Conservation (phyloP, 108 stramenopile species). For the Cyclotella cryptica region DNA sequence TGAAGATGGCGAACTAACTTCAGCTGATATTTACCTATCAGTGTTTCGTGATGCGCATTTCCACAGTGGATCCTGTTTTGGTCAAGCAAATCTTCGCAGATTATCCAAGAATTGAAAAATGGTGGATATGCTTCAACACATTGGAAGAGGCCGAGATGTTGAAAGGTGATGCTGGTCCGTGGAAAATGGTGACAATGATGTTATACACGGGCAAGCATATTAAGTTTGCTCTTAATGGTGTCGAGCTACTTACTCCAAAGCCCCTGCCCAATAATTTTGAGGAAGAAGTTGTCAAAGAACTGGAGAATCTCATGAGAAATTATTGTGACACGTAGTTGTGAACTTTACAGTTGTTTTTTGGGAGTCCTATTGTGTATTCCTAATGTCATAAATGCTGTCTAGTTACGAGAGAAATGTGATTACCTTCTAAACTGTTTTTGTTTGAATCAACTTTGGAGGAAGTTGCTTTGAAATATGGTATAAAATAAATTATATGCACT, state of each 20-base stretch:
- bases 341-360: too few relatives aligned
- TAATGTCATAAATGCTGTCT: too few relatives aligned
- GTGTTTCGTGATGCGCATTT: neutral
- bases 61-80: neutral
- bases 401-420: too few relatives aligned
- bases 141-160: neutral
- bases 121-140: constrained; percentile 6
- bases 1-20: neutral
- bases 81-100: neutral
- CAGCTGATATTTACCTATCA: constrained; percentile 1
- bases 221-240: neutral
- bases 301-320: too few relatives aligned
- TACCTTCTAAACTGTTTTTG: too few relatives aligned
- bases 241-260: neutral
- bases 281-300: too few relatives aligned
- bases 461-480: too few relatives aligned
- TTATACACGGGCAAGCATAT: neutral
- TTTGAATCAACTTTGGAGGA: too few relatives aligned
- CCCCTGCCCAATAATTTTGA: too few relatives aligned
- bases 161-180: neutral
- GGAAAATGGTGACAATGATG: neutral
- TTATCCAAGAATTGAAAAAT: constrained; percentile 3
- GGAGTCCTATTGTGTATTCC: too few relatives aligned
- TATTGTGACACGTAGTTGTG: too few relatives aligned
- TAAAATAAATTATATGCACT: too few relatives aligned